A percentile compares a stretch with the other conserved stretches of the same genome.
Evolutionary conservation across 495 filamentous ascomycete species (phyloP).

Genomic region (Extremus antarcticus): DNA sequence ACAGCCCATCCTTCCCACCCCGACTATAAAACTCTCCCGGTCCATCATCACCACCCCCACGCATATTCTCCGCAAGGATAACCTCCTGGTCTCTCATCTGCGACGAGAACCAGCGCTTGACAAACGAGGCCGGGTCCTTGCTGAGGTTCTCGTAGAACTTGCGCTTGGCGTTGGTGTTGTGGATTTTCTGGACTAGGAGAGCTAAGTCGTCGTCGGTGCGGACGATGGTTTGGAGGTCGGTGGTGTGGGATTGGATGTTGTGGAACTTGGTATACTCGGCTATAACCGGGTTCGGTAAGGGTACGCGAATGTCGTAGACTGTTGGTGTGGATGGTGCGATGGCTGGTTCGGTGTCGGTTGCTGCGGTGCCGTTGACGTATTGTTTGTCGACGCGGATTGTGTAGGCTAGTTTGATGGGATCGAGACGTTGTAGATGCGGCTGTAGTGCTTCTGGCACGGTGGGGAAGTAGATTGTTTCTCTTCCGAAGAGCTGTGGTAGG

Average conservation of each 20-base stretch:
- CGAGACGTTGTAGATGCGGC: slow-evolving; percentile 62
- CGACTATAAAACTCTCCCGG: slow-evolving; percentile 3
- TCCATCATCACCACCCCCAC: not conserved
- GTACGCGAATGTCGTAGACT: slow-evolving; percentile 79
- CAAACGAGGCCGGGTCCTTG: slow-evolving; percentile 70
- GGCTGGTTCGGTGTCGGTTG: slow-evolving; percentile 38
- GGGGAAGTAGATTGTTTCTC: slow-evolving; percentile 80
- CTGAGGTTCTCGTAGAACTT: slow-evolving; percentile 66
- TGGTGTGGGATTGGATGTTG: slow-evolving; percentile 42
- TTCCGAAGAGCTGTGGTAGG: slow-evolving; percentile 56
- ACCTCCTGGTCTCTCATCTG: slow-evolving; percentile 87
- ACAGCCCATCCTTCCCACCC: slow-evolving; percentile 8
- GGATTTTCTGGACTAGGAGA: slow-evolving; percentile 63
- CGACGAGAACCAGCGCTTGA: slow-evolving; percentile 71
- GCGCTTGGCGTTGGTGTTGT: slow-evolving; percentile 72
- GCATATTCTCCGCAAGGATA: slow-evolving; percentile 65
- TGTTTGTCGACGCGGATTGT: slow-evolving; percentile 88
- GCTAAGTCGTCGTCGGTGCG: slow-evolving; percentile 74
- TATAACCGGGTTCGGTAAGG: slow-evolving; percentile 74
- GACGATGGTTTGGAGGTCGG: slow-evolving; percentile 58
- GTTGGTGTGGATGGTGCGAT: slow-evolving; percentile 35
- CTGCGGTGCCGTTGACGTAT: slow-evolving; percentile 50
- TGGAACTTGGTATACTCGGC: slow-evolving; percentile 41
- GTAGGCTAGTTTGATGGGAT: slow-evolving; percentile 77
- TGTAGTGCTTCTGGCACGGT: slow-evolving; percentile 66